Conservation (phyloP, 345 rosid genomes). For the Lumnitzera racemosa region DNA sequence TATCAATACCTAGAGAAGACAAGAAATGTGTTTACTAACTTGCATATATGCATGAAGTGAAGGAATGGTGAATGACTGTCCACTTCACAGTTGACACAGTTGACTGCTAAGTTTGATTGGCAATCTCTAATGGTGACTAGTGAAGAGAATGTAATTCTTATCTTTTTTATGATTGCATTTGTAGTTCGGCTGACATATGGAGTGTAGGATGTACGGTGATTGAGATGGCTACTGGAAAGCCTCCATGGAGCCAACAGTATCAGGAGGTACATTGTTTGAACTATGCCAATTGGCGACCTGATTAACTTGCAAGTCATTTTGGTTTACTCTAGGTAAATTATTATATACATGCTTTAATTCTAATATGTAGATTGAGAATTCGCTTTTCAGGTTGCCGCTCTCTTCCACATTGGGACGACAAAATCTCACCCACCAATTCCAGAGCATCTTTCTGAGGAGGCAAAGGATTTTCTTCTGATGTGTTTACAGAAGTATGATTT, state of each 20-base stretch:
- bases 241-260: conserved; percentile 96
- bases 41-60: no score
- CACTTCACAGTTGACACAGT: no score
- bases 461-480: conserved; percentile 75
- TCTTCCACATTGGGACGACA: conserved; percentile 81
- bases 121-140: no score
- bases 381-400: conserved; percentile 80
- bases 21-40: no score
- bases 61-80: no score
- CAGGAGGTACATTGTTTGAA: conserved; percentile 55
- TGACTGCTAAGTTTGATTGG: no score
- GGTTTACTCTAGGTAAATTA: conserved; percentile 4
- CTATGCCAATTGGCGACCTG: conserved; percentile 2
- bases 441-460: conserved; percentile 72
- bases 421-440: conserved; percentile 97
- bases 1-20: no score
- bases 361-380: conserved; percentile 14
- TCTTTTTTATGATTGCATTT: conserved; percentile 15
- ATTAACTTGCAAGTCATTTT: conserved; percentile 2
- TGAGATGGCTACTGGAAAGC: conserved; percentile 98
- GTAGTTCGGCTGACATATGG: conserved; percentile 95
- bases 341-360: background rate
- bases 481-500: conserved; percentile 70
- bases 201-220: conserved; percentile 96
- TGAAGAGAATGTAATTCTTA: background rate